Evolutionary conservation across 2,329 filamentous ascomycete genomes (phyloP).

Genomic region (Rhynchosporium secalis): DNA sequence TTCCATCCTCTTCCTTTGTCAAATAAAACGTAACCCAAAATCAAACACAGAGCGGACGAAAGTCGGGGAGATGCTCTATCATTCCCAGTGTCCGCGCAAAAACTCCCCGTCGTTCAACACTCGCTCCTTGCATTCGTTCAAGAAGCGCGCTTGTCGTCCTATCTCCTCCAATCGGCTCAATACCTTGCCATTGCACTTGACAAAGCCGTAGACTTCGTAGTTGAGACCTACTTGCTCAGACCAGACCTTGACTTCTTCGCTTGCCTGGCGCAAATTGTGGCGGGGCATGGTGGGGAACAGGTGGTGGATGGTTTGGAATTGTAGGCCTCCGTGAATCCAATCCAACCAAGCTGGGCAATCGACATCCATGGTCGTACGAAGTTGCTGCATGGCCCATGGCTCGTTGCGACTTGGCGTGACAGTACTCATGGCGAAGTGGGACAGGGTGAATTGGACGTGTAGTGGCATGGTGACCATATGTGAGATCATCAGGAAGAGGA

Average conservation of each 20-base stretch:
- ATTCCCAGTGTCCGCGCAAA: slow-evolving; percentile 18
- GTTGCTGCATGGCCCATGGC: slow-evolving; percentile 67
- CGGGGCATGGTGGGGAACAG: slow-evolving; percentile 67
- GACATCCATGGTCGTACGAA: slow-evolving; percentile 73
- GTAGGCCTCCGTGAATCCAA: slow-evolving; percentile 69
- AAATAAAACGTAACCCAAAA: background rate
- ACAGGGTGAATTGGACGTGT: slow-evolving; percentile 71
- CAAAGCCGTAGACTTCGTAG: slow-evolving; percentile 62
- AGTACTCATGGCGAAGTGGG: slow-evolving; percentile 72
- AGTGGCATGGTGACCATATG: slow-evolving; percentile 67
- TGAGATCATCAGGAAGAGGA: slow-evolving; percentile 62
- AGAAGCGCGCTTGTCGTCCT: slow-evolving; percentile 58
- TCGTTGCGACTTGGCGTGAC: slow-evolving; percentile 60
- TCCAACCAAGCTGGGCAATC: slow-evolving; percentile 72
- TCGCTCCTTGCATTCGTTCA: slow-evolving; percentile 57
- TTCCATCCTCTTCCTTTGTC: background rate
- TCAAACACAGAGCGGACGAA: background rate
- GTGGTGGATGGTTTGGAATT: slow-evolving; percentile 73
- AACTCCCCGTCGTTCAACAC: slow-evolving; percentile 45
- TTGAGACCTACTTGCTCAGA: slow-evolving; percentile 63
- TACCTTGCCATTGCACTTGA: slow-evolving; percentile 61
- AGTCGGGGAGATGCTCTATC: background rate
- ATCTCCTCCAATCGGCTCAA: slow-evolving; percentile 57
- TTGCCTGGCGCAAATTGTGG: slow-evolving; percentile 64
- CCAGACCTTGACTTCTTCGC: slow-evolving; percentile 61